Conservation (phyloP, 208 protist genomes). For the Wallacemonas rigidus region DNA sequence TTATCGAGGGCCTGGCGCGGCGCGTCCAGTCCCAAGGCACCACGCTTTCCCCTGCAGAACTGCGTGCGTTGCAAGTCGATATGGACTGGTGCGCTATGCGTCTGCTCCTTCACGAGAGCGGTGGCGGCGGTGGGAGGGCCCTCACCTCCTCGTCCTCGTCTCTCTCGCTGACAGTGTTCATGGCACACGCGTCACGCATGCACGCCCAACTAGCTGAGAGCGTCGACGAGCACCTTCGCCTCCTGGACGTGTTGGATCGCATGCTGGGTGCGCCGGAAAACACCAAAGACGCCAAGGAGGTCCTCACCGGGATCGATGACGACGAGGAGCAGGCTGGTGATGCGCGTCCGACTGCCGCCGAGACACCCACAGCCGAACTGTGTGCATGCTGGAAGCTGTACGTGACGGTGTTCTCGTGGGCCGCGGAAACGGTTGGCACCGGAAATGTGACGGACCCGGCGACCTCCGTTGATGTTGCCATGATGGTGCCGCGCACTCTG, state of each 20-base stretch:
- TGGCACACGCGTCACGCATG: constrained; percentile 4
- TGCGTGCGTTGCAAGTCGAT: constrained; percentile 2
- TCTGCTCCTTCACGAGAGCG: not conserved
- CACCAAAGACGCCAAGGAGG: not conserved
- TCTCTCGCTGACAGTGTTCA: not conserved
- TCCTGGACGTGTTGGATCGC: constrained; percentile 19
- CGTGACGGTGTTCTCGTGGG: not conserved
- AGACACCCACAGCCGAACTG: not conserved
- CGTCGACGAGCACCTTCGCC: constrained; percentile 8
- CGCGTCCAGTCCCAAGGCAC: not conserved
- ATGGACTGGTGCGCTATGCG: constrained; percentile 10
- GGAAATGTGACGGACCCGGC: not conserved
- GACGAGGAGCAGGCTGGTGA: not conserved
- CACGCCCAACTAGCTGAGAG: not conserved
- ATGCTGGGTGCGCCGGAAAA: not conserved
- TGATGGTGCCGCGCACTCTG: constrained; percentile 10
- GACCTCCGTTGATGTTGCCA: not conserved
- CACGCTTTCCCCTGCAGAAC: constrained; percentile 1
- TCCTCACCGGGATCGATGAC: not conserved
- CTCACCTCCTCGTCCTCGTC: not conserved
- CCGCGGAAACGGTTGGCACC: constrained; percentile 2
- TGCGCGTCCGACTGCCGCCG: too few species aligned
- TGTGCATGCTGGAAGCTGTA: constrained; percentile 21
- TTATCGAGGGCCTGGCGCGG: constrained; percentile 10
- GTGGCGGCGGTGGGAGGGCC: not conserved